Percentiles rank a stretch among this genome's conserved stretches.
Conservation (phyloP, 2,329 filamentous ascomycete genomes). For the Claviceps humidiphila region DNA sequence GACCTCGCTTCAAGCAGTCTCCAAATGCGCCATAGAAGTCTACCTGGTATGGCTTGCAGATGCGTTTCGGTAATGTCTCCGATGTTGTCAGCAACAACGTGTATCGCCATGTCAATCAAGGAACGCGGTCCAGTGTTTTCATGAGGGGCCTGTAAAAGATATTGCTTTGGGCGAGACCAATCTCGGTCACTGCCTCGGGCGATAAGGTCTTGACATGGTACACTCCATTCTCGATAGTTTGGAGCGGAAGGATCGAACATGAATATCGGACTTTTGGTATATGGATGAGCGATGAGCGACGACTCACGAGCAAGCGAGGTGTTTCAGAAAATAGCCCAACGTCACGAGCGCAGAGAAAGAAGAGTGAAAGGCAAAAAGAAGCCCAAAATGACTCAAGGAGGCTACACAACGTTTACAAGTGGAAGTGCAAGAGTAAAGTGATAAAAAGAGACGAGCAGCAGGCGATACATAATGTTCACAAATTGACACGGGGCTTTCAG, state of each 20-base stretch:
- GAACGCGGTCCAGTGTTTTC: conserved; percentile 21
- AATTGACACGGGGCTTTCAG: too few relatives aligned
- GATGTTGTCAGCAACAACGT: conserved; percentile 24
- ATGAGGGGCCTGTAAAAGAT: conserved; percentile 14
- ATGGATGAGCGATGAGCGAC: not conserved
- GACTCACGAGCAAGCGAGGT: not conserved
- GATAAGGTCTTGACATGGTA: conserved; percentile 15
- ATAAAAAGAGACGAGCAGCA: too few relatives aligned
- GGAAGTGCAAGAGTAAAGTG: too few relatives aligned
- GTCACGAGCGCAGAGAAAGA: not conserved
- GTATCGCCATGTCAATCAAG: conserved; percentile 26
- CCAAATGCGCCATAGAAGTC: conserved; percentile 25
- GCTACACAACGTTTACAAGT: too few relatives aligned
- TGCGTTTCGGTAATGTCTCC: conserved; percentile 20
- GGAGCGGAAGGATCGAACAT: conserved; percentile 23
- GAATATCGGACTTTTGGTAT: not conserved
- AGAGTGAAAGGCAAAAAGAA: not conserved
- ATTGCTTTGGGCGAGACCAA: conserved; percentile 23
- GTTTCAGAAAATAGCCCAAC: not conserved
- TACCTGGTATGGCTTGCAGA: conserved; percentile 21
- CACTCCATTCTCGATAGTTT: conserved; percentile 24
- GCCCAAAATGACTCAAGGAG: too few relatives aligned
- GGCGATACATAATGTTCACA: too few relatives aligned
- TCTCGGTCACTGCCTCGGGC: conserved; percentile 15
- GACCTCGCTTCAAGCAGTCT: conserved; percentile 26